These are phyloP conservation scores for Fusarium transvaalense DNA, from an alignment of 2,329 filamentous ascomycete genomes.

Conservation along the genomic window DNA sequence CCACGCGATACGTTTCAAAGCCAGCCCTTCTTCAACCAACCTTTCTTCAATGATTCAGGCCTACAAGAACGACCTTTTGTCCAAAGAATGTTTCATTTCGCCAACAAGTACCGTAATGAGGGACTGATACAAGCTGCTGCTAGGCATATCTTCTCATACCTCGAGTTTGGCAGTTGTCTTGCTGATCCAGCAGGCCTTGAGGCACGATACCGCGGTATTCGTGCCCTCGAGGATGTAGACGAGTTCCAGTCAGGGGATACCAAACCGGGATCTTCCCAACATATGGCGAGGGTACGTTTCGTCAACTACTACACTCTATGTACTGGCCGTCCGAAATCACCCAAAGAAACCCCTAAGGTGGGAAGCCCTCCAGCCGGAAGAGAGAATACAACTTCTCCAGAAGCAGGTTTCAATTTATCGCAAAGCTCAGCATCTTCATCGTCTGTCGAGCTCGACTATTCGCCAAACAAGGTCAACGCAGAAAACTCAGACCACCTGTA, in stretches of 20 bases:
- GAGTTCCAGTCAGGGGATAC: constrained; percentile 57
- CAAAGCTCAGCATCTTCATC: not conserved
- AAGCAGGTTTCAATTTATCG: not conserved
- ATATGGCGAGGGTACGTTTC: constrained; percentile 75
- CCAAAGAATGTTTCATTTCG: constrained; percentile 78
- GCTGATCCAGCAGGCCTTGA: constrained; percentile 80
- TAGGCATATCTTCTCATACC: constrained; percentile 80
- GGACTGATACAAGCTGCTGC: constrained; percentile 77
- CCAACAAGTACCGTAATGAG: constrained; percentile 81
- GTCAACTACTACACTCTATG: constrained; percentile 93
- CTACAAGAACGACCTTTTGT: constrained; percentile 77
- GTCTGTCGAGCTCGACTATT: constrained; percentile 14
- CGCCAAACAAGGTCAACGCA: not conserved
- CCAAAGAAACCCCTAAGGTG: constrained; percentile 40
- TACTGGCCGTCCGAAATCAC: constrained; percentile 73
- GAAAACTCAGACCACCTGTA: constrained; percentile 13
- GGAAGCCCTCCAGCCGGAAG: constrained; percentile 9
- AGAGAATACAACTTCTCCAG: constrained; percentile 5
- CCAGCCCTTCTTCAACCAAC: constrained; percentile 78
- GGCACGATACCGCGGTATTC: constrained; percentile 75
- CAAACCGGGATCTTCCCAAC: constrained; percentile 27
- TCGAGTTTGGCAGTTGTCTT: constrained; percentile 86
- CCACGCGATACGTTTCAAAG: constrained; percentile 74
- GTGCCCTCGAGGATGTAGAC: constrained; percentile 78
- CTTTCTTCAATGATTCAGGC: constrained; percentile 79